Evolutionary conservation across 2,329 filamentous ascomycete species (phyloP).

Genomic region (Purpureocillium lavendulum): DNA sequence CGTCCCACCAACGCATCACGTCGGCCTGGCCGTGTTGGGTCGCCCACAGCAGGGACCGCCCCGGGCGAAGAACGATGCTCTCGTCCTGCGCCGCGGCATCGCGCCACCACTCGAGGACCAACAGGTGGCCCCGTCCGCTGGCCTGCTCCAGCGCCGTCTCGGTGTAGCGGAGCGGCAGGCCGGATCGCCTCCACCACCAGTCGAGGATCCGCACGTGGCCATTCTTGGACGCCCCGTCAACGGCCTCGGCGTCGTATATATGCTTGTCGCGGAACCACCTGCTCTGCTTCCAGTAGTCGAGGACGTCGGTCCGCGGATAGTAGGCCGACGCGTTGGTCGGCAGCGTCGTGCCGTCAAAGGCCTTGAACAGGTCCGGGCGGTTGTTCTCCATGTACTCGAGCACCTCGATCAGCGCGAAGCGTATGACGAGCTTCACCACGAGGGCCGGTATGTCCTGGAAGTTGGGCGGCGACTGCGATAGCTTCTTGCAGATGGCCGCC

Average conservation of each 20-base stretch:
- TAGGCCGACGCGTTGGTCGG: slow-evolving; percentile 83
- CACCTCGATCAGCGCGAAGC: slow-evolving; percentile 76
- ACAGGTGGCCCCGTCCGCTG: slow-evolving; percentile 73
- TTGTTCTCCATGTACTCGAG: slow-evolving; percentile 59
- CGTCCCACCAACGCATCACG: slow-evolving; percentile 82
- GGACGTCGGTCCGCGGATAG: slow-evolving; percentile 74
- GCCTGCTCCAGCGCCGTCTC: slow-evolving; percentile 84
- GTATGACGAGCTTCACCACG: slow-evolving; percentile 82
- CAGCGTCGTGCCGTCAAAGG: slow-evolving; percentile 75
- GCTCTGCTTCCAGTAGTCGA: slow-evolving; percentile 87
- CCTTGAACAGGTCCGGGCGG: slow-evolving; percentile 68
- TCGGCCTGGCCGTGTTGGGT: slow-evolving; percentile 73
- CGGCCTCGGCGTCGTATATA: slow-evolving; percentile 67
- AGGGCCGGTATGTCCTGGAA: slow-evolving; percentile 67
- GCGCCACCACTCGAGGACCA: slow-evolving; percentile 91
- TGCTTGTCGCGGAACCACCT: slow-evolving; percentile 78
- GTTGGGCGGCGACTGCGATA: slow-evolving; percentile 62
- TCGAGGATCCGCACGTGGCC: slow-evolving; percentile 81
- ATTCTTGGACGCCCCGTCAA: slow-evolving; percentile 80
- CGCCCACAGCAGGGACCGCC: slow-evolving; percentile 75
- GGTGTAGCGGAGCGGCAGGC: slow-evolving; percentile 74
- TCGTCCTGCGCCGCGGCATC: slow-evolving; percentile 55
- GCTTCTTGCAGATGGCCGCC: slow-evolving; percentile 62
- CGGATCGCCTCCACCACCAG: slow-evolving; percentile 79
- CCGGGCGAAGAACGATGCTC: slow-evolving; percentile 60